Evolutionary conservation across 352 stramenopile genomes (phyloP).

Genomic region (Phytophthora crassamura): DNA sequence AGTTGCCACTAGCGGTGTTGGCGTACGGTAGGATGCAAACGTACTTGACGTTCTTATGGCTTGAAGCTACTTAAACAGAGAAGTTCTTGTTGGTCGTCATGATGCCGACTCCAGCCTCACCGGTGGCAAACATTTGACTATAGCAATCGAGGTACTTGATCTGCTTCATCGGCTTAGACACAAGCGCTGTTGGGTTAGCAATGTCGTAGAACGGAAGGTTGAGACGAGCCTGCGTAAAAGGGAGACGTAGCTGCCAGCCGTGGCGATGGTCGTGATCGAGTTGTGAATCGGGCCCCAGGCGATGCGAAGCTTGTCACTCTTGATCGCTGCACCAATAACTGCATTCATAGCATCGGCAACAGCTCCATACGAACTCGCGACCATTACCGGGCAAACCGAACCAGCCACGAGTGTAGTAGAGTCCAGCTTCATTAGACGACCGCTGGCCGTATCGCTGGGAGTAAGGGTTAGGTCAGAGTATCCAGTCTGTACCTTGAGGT

Average conservation of each 20-base stretch:
- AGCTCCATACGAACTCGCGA: too few relatives aligned
- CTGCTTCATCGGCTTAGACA: constrained; percentile 33
- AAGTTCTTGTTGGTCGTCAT: too few relatives aligned
- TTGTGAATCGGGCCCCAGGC: not conserved
- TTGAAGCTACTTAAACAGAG: too few relatives aligned
- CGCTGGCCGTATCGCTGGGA: too few relatives aligned
- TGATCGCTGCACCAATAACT: not conserved
- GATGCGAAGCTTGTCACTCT: too few relatives aligned
- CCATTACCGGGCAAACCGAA: not conserved
- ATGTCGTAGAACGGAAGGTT: constrained; percentile 44
- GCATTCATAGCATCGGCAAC: not conserved
- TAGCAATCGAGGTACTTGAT: too few relatives aligned
- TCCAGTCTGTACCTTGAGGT: not conserved
- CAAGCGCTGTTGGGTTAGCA: constrained; percentile 22
- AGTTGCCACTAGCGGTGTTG: too few relatives aligned
- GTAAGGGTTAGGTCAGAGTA: not conserved
- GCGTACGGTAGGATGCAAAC: too few relatives aligned
- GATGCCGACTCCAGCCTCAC: too few relatives aligned
- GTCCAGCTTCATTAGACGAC: too few relatives aligned
- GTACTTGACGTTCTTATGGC: too few relatives aligned
- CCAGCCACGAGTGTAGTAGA: not conserved
- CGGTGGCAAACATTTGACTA: too few relatives aligned
- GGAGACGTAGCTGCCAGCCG: not conserved
- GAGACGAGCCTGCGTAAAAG: not conserved
- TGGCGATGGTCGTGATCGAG: not conserved